phyloP scores from a whole-genome alignment of 495 filamentous ascomycete species.

The Neurospora hispaniola region DNA sequence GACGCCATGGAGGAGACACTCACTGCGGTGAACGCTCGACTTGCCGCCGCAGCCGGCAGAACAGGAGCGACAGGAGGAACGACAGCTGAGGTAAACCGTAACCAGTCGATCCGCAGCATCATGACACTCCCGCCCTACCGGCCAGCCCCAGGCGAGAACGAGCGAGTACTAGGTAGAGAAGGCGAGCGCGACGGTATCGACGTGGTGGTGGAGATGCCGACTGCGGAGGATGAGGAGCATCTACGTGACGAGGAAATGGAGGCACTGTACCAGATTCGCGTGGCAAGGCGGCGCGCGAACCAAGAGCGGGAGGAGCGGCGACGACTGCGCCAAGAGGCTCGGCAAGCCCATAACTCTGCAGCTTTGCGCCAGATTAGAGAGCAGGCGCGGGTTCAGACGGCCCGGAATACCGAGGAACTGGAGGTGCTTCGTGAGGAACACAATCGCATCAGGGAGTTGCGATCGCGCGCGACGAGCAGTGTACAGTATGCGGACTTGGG shows the following conservation, averaged over 20 bases:
- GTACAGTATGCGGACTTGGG: constrained; percentile 83
- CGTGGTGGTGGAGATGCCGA: constrained; percentile 65
- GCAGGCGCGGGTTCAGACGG: constrained; percentile 26
- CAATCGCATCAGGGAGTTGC: constrained; percentile 48
- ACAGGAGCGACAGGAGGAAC: constrained; percentile 7
- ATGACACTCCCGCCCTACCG: constrained; percentile 84
- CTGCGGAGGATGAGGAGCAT: constrained; percentile 53
- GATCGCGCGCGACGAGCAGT: constrained; percentile 66
- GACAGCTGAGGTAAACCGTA: constrained; percentile 55
- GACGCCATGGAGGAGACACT: constrained; percentile 10
- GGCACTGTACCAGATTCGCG: constrained; percentile 77
- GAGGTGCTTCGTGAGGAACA: constrained; percentile 55
- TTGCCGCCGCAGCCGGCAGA: constrained; percentile 3
- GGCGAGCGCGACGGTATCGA: constrained; percentile 91
- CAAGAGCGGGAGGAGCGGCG: constrained; percentile 67
- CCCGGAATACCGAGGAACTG: constrained; percentile 23
- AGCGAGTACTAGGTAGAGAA: constrained; percentile 81
- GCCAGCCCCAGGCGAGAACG: constrained; percentile 54
- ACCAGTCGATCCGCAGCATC: constrained; percentile 78
- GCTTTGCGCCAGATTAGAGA: constrained; percentile 51
- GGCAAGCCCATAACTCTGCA: constrained; percentile 52
- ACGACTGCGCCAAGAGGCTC: constrained; percentile 54
- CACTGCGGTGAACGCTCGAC: constrained; percentile 1
- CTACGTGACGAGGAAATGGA: constrained; percentile 92
- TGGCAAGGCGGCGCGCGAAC: constrained; percentile 63